Evolutionary conservation across 306 rosid species (phyloP).

Genomic region (Rosa multiflora): DNA sequence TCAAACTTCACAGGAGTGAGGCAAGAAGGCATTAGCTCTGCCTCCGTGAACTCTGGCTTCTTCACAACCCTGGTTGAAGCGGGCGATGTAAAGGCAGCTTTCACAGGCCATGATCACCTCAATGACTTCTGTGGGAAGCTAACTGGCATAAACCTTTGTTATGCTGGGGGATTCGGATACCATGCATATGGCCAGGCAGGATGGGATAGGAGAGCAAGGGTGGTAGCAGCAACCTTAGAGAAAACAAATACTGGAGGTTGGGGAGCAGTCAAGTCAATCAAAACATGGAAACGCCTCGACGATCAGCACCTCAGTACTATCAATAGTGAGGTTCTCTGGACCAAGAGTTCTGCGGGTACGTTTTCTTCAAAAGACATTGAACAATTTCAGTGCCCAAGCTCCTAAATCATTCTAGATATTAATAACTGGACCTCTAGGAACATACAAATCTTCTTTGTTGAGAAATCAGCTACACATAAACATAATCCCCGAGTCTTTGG

Average conservation of each 20-base stretch:
- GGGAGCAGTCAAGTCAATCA: constrained; percentile 80
- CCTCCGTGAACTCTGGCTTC: constrained; percentile 92
- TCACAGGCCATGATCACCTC: constrained; percentile 83
- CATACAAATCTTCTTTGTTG: not conserved
- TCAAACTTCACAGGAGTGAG: constrained; percentile 71
- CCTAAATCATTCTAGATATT: constrained; percentile 21
- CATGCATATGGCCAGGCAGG: constrained; percentile 96
- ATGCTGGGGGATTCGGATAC: constrained; percentile 91
- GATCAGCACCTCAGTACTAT: constrained; percentile 60
- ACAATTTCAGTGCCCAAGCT: constrained; percentile 11
- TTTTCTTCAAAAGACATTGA: constrained; percentile 13
- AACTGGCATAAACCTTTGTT: constrained; percentile 66
- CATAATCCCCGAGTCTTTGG: not conserved
- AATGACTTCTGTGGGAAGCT: constrained; percentile 89
- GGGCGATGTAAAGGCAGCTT: constrained; percentile 90
- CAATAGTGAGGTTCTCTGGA: constrained; percentile 67
- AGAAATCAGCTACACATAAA: constrained; percentile 8
- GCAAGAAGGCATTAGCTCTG: constrained; percentile 75
- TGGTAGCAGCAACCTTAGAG: constrained; percentile 74
- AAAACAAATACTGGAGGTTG: constrained; percentile 50
- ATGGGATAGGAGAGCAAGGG: constrained; percentile 91
- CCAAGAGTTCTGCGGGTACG: constrained; percentile 61
- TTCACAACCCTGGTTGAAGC: constrained; percentile 79
- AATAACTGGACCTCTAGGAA: not conserved
- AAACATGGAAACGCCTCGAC: constrained; percentile 89